Percentiles rank a stretch among this genome's conserved stretches.
phyloP scores from a whole-genome alignment of 2,329 filamentous ascomycete species.

The Akanthomyces dipterigenus region DNA sequence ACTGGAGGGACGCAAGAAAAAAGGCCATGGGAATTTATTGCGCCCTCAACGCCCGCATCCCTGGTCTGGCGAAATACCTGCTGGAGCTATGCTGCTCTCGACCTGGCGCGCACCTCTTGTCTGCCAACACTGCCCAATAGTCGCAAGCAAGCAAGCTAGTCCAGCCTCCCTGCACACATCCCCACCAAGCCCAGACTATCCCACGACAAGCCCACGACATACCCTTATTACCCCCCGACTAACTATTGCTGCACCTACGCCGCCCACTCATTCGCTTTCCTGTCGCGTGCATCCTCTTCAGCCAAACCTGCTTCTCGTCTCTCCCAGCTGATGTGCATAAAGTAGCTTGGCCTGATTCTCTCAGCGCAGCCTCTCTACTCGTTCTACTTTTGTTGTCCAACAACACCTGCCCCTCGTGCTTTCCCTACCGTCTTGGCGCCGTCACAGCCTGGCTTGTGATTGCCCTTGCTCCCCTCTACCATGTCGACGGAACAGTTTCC shows the following conservation, averaged over 20 bases:
- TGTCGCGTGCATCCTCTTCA: conserved; percentile 7
- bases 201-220: background rate
- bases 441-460: conserved; percentile 11
- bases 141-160: background rate
- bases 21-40: background rate
- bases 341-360: background rate
- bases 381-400: background rate
- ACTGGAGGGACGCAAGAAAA: background rate
- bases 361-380: background rate
- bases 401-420: background rate
- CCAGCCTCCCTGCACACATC: background rate
- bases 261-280: conserved; percentile 3
- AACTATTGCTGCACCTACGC: background rate
- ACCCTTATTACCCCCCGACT: background rate
- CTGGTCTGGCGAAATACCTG: too few species aligned
- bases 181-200: conserved; percentile 4
- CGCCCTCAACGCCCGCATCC: background rate
- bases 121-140: background rate
- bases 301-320: background rate
- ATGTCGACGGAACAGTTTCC: conserved; percentile 7
- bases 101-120: background rate
- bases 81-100: too few species aligned
- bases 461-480: background rate
- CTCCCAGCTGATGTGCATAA: background rate
- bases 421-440: conserved; percentile 19